phyloP scores from a whole-genome alignment of 805 yeast genomes.

The Brettanomyces bruxellensis region DNA sequence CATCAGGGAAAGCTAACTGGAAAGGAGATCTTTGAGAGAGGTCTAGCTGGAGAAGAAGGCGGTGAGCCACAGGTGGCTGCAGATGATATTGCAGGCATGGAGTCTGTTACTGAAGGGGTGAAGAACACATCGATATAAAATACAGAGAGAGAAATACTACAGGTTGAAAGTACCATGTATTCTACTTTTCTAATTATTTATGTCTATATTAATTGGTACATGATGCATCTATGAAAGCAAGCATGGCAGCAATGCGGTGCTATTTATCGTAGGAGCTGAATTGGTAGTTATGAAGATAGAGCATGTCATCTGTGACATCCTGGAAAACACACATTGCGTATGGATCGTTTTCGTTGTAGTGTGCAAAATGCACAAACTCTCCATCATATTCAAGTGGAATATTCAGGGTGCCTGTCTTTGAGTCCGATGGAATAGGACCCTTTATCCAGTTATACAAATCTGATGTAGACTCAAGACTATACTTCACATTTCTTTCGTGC shows the following conservation, averaged over 20 bases:
- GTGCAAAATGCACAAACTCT: background rate
- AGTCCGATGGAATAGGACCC: background rate
- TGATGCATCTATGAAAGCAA: too few species aligned
- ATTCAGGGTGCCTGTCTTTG: background rate
- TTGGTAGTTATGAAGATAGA: slow-evolving; percentile 4
- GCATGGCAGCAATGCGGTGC: too few species aligned
- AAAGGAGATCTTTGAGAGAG: slow-evolving; percentile 80
- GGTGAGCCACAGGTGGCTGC: slow-evolving; percentile 26
- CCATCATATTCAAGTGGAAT: background rate
- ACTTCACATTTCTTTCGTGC: background rate
- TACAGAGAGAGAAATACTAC: too few species aligned
- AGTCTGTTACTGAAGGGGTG: slow-evolving; percentile 6
- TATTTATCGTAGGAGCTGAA: slow-evolving; percentile 3
- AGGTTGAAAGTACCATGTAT: too few species aligned
- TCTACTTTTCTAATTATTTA: too few species aligned
- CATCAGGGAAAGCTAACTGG: slow-evolving; percentile 81
- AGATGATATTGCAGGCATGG: slow-evolving; percentile 20
- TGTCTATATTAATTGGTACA: too few species aligned
- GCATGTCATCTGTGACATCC: slow-evolving; percentile 17
- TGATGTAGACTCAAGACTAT: background rate
- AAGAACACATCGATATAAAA: slow-evolving; percentile 5
- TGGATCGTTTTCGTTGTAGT: slow-evolving; percentile 12
- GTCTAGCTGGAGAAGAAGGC: slow-evolving; percentile 63
- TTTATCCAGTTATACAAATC: background rate
- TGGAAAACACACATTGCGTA: slow-evolving; percentile 7